Conservation (phyloP, 352 stramenopile species). For the Phytopythium litorale region DNA sequence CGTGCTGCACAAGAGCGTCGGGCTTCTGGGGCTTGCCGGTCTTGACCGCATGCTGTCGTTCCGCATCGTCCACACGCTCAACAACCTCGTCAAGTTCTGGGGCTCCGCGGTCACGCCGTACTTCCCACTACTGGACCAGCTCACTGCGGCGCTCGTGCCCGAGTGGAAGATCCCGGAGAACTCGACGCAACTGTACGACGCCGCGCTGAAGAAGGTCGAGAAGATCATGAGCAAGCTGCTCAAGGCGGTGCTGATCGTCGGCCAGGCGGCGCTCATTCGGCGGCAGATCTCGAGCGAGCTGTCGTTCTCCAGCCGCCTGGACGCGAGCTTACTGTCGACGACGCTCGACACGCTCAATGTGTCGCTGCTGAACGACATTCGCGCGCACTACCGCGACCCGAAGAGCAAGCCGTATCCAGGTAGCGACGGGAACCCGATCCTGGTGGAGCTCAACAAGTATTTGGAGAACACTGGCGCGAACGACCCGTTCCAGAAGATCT, state of each 20-base stretch:
- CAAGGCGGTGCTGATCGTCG: constrained; percentile 91
- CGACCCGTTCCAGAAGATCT: constrained; percentile 94
- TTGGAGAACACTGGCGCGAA: constrained; percentile 90
- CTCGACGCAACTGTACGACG: constrained; percentile 82
- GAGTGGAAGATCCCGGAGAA: constrained; percentile 89
- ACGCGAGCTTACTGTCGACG: constrained; percentile 89
- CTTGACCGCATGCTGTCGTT: constrained; percentile 93
- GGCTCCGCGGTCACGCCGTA: constrained; percentile 86
- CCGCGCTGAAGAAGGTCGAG: constrained; percentile 91
- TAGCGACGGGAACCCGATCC: constrained; percentile 73
- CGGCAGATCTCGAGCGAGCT: constrained; percentile 91
- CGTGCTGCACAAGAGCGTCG: constrained; percentile 89
- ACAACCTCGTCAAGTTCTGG: constrained; percentile 94
- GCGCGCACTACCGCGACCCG: constrained; percentile 78
- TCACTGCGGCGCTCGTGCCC: constrained; percentile 78
- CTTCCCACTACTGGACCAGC: constrained; percentile 85
- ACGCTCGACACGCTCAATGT: constrained; percentile 90
- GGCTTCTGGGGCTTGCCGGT: constrained; percentile 87
- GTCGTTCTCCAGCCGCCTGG: constrained; percentile 85
- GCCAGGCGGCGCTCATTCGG: constrained; percentile 92
- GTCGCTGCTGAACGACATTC: constrained; percentile 87
- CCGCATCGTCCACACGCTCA: constrained; percentile 90
- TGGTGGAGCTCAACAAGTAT: constrained; percentile 90
- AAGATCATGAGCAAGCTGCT: constrained; percentile 93
- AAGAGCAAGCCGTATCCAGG: constrained; percentile 81